These are phyloP conservation scores for Alternaria sp. DNA, from an alignment of 2,329 filamentous ascomycete species.

Conservation along the genomic window DNA sequence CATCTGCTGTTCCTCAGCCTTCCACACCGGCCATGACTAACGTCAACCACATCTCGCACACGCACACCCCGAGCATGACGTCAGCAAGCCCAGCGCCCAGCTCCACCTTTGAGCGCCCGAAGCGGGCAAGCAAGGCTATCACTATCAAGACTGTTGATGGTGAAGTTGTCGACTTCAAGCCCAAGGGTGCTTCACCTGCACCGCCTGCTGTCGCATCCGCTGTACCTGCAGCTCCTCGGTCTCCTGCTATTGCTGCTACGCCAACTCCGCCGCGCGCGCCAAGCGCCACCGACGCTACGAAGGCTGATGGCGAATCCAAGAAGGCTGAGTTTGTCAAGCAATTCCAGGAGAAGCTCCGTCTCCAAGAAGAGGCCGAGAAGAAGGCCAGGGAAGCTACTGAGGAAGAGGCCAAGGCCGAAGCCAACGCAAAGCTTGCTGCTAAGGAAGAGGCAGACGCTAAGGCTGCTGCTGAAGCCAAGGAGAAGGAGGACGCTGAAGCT, in stretches of 20 bases:
- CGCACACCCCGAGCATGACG: conserved; percentile 63
- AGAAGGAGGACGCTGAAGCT: conserved; percentile 42
- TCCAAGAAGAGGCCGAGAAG: conserved; percentile 67
- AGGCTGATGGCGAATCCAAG: conserved; percentile 71
- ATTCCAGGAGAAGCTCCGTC: conserved; percentile 64
- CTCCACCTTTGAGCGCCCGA: conserved; percentile 68
- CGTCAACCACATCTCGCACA: conserved; percentile 57
- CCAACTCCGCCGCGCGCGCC: conserved; percentile 70
- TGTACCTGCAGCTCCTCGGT: conserved; percentile 63
- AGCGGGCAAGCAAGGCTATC: conserved; percentile 77
- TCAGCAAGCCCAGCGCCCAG: conserved; percentile 69
- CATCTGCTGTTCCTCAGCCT: conserved; percentile 69
- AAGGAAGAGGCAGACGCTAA: conserved; percentile 52
- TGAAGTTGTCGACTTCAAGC: conserved; percentile 73
- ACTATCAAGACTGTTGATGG: conserved; percentile 84
- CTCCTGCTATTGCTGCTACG: conserved; percentile 75
- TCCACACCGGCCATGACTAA: conserved; percentile 61
- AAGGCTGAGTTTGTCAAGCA: conserved; percentile 70
- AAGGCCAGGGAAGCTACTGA: conserved; percentile 58
- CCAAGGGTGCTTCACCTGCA: conserved; percentile 53
- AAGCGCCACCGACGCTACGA: conserved; percentile 69
- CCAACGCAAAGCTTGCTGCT: conserved; percentile 63
- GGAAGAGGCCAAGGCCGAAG: conserved; percentile 53
- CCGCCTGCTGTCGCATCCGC: conserved; percentile 48
- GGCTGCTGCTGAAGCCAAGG: conserved; percentile 39